Percentiles rank a stretch among this genome's conserved stretches.
phyloP scores from a whole-genome alignment of 1,284 basidiomycete species.

The Ganoderma resinaceum region DNA sequence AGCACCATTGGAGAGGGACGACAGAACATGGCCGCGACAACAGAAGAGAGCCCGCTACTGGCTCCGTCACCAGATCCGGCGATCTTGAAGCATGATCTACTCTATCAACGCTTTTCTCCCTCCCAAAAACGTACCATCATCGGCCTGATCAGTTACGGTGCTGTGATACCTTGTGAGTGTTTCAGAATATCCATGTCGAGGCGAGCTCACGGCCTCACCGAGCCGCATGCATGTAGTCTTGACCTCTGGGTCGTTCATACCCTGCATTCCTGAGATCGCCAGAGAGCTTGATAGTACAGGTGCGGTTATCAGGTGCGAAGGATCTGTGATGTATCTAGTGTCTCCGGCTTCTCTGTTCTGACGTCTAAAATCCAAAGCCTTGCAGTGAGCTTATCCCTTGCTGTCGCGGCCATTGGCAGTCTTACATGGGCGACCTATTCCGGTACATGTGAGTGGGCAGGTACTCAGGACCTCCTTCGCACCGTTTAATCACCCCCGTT shows the following conservation, averaged over 20 bases:
- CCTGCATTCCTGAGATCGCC: slow-evolving; percentile 72
- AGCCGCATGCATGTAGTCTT: slow-evolving; percentile 54
- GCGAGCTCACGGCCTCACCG: neutral
- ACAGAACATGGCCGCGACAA: slow-evolving; percentile 16
- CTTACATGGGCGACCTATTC: slow-evolving; percentile 61
- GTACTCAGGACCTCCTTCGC: neutral
- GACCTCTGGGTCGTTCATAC: slow-evolving; percentile 72
- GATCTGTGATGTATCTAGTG: neutral
- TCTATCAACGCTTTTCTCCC: slow-evolving; percentile 34
- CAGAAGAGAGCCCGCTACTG: slow-evolving; percentile 32
- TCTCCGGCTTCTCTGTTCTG: neutral
- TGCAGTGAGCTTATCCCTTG: slow-evolving; percentile 54
- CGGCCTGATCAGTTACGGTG: slow-evolving; percentile 57
- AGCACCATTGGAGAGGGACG: neutral
- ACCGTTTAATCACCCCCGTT: neutral
- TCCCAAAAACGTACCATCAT: slow-evolving; percentile 55
- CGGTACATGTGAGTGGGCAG: slow-evolving; percentile 52
- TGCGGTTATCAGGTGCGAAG: slow-evolving; percentile 60
- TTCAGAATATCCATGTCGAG: neutral
- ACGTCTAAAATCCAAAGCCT: slow-evolving; percentile 38
- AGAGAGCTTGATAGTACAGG: slow-evolving; percentile 63
- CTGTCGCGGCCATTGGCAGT: slow-evolving; percentile 48
- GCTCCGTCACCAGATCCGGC: slow-evolving; percentile 17
- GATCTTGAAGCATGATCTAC: slow-evolving; percentile 29
- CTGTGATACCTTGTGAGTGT: slow-evolving; percentile 56